Evolutionary conservation across 768 basidiomycete genomes (phyloP).

Genomic region (Paxillus involutus): DNA sequence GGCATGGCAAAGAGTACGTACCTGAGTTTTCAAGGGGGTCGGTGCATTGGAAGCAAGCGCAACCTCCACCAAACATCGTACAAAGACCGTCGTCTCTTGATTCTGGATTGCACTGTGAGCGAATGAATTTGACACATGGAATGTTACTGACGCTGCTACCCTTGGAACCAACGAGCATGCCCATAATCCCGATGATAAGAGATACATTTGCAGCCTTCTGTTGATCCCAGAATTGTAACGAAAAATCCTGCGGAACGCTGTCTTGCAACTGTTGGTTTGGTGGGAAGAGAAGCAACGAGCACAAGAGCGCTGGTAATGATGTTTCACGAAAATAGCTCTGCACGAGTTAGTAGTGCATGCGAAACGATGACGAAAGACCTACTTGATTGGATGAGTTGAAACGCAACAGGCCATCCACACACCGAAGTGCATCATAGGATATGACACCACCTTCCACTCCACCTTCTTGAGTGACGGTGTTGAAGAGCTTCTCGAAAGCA

Average conservation of each 20-base stretch:
- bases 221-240: conserved; percentile 94
- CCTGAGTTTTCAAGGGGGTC: conserved; percentile 83
- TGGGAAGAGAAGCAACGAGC: conserved; percentile 71
- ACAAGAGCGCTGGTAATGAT: conserved; percentile 63
- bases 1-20: conserved; percentile 25
- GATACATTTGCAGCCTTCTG: conserved; percentile 83
- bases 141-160: conserved; percentile 53
- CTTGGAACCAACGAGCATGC: conserved; percentile 80
- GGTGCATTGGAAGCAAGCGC: conserved; percentile 95
- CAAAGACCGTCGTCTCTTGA: conserved; percentile 56
- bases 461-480: conserved; percentile 82
- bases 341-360: conserved; percentile 13
- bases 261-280: conserved; percentile 56
- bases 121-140: neutral
- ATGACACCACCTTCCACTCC: conserved; percentile 90
- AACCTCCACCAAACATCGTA: conserved; percentile 82
- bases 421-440: conserved; percentile 81
- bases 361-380: conserved; percentile 12
- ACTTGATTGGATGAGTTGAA: conserved; percentile 97
- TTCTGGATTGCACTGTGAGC: conserved; percentile 36
- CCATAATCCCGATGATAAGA: conserved; percentile 80
- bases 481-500: conserved; percentile 93
- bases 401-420: conserved; percentile 82
- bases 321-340: conserved; percentile 98
- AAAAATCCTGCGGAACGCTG: conserved; percentile 81